A percentile compares a stretch with the other conserved stretches of the same genome.
phyloP scores from a whole-genome alignment of 2,329 filamentous ascomycete species.

The Colletotrichum liriopes region DNA sequence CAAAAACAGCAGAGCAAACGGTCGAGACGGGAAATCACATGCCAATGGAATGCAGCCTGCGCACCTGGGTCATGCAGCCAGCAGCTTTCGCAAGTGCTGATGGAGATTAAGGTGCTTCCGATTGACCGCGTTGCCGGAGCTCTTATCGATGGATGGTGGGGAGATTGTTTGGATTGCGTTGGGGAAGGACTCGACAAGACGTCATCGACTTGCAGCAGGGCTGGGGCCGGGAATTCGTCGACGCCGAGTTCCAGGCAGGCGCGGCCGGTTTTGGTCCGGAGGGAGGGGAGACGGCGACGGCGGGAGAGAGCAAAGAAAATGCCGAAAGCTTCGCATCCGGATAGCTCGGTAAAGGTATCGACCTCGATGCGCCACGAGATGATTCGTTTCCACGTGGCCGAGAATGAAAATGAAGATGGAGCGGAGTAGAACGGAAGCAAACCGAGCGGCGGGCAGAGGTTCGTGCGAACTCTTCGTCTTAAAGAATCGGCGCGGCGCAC shows the following conservation, averaged over 20 bases:
- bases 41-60: constrained; percentile 22
- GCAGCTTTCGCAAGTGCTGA: constrained; percentile 15
- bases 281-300: background rate
- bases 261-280: constrained; percentile 11
- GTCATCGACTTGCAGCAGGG: constrained; percentile 22
- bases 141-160: constrained; percentile 39
- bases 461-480: constrained; percentile 30
- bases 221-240: constrained; percentile 12
- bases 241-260: constrained; percentile 18
- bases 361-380: background rate
- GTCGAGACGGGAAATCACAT: constrained; percentile 24
- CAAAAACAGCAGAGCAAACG: background rate
- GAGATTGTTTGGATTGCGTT: constrained; percentile 8
- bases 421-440: background rate
- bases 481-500: constrained; percentile 21
- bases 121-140: background rate
- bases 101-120: background rate
- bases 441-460: background rate
- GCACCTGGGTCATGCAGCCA: constrained; percentile 32
- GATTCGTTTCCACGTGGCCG: background rate
- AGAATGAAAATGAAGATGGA: background rate
- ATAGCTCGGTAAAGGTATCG: background rate
- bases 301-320: background rate
- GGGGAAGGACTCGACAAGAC: constrained; percentile 21
- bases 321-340: background rate